A percentile compares a stretch with the other conserved stretches of the same genome.
These are phyloP conservation scores for Colletotrichum sp. DNA, from an alignment of 2,329 filamentous ascomycete genomes.

Conservation along the genomic window DNA sequence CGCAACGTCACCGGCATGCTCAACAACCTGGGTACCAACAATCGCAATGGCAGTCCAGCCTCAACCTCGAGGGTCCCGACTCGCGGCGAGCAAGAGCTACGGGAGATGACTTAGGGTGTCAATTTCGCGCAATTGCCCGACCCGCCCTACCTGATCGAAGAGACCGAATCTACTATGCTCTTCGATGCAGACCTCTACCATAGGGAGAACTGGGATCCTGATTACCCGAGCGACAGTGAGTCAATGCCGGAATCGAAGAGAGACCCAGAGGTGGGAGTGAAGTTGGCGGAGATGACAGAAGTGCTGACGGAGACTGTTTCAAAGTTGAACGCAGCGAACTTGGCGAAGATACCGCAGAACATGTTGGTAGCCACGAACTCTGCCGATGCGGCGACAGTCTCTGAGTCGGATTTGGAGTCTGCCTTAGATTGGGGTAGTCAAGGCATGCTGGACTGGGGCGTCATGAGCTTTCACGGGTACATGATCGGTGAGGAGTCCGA, in stretches of 20 bases:
- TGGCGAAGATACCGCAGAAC: background rate
- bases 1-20: slow-evolving; percentile 51
- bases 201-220: background rate
- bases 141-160: slow-evolving; percentile 31
- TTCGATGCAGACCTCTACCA: background rate
- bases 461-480: background rate
- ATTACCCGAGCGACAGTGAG: background rate
- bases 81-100: slow-evolving; percentile 46
- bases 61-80: slow-evolving; percentile 14
- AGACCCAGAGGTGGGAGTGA: background rate
- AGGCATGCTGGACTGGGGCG: background rate
- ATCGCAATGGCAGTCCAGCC: slow-evolving; percentile 26
- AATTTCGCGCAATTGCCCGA: slow-evolving; percentile 34
- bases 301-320: background rate
- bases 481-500: background rate
- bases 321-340: background rate
- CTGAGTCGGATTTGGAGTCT: background rate
- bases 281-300: background rate
- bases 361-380: background rate
- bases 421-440: background rate
- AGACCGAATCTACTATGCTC: background rate
- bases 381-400: background rate
- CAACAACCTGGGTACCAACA: slow-evolving; percentile 31
- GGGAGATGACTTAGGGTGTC: slow-evolving; percentile 52
- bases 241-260: background rate